Conservation (phyloP, 352 stramenopile species). For the Phytophthora foliorum region DNA sequence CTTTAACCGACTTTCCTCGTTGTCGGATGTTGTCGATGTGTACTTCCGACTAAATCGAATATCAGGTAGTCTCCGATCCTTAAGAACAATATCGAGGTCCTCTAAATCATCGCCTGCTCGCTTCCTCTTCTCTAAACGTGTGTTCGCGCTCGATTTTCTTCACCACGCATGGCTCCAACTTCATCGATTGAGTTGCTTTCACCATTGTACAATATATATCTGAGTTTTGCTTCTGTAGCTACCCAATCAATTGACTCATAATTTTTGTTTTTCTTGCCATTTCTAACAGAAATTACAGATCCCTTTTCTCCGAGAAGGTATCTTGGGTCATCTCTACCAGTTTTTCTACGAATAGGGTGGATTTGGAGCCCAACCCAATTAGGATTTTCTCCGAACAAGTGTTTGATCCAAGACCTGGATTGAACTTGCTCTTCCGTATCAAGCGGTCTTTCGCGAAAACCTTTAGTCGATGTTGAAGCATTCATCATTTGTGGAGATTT, state of each 20-base stretch:
- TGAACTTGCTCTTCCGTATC: constrained; percentile 1
- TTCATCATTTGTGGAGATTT: neutral
- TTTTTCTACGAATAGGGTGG: constrained; percentile 6
- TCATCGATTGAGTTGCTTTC: constrained; percentile 27
- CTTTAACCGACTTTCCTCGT: constrained; percentile 5
- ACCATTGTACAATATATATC: constrained; percentile 12
- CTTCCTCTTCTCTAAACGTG: neutral
- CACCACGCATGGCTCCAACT: constrained; percentile 4
- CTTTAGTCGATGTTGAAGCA: neutral
- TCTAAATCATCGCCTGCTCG: constrained; percentile 6
- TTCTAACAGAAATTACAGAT: neutral
- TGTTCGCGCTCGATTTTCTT: neutral
- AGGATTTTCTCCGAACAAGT: neutral
- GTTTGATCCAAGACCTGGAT: neutral
- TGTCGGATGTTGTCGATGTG: constrained; percentile 9
- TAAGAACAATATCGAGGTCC: constrained; percentile 2
- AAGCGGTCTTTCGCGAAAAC: too few relatives aligned
- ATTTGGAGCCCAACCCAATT: constrained; percentile 11
- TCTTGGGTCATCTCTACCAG: constrained; percentile 9
- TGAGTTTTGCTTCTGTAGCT: constrained; percentile 13
- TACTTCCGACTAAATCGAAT: neutral
- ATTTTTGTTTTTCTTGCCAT: neutral
- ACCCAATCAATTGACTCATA: constrained; percentile 21
- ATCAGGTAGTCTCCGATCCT: constrained; percentile 5
- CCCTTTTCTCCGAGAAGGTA: constrained; percentile 9